Evolutionary conservation across 805 yeast genomes (phyloP).

Genomic region (Kodamaea laetipori): DNA sequence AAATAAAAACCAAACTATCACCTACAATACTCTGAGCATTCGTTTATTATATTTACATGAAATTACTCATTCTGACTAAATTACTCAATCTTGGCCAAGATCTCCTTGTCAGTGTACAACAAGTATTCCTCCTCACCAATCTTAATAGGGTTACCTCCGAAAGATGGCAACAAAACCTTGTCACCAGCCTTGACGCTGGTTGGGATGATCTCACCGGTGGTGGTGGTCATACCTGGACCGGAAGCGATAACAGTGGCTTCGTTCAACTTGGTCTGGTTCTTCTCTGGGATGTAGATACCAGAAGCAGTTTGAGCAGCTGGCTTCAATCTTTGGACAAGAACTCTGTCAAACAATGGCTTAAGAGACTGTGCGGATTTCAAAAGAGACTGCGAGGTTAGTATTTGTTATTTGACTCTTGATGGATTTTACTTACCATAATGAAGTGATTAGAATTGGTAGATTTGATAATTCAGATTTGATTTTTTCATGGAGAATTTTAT

Average conservation of each 20-base stretch:
- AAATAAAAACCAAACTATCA: too few species aligned
- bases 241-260: conserved; percentile 91
- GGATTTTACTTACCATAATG: conserved; percentile 5
- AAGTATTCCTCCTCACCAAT: conserved; percentile 81
- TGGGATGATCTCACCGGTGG: conserved; percentile 67
- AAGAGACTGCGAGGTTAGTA: conserved; percentile 43
- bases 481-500: conserved; percentile 3
- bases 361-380: conserved; percentile 83
- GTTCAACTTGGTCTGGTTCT: conserved; percentile 91
- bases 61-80: too few species aligned
- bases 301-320: conserved; percentile 90
- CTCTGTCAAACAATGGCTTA: conserved; percentile 93
- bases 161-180: conserved; percentile 89
- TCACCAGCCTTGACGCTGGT: conserved; percentile 88
- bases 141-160: conserved; percentile 89
- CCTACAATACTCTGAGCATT: too few species aligned
- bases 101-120: conserved; percentile 90
- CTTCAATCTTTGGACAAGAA: conserved; percentile 90
- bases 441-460: background rate
- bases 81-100: conserved; percentile 81
- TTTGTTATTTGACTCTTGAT: background rate
- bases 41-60: conserved; percentile 9
- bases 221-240: conserved; percentile 86
- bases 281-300: conserved; percentile 93
- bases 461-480: background rate